Conservation (phyloP, 768 basidiomycete species). For the Amanita brunnescens region DNA sequence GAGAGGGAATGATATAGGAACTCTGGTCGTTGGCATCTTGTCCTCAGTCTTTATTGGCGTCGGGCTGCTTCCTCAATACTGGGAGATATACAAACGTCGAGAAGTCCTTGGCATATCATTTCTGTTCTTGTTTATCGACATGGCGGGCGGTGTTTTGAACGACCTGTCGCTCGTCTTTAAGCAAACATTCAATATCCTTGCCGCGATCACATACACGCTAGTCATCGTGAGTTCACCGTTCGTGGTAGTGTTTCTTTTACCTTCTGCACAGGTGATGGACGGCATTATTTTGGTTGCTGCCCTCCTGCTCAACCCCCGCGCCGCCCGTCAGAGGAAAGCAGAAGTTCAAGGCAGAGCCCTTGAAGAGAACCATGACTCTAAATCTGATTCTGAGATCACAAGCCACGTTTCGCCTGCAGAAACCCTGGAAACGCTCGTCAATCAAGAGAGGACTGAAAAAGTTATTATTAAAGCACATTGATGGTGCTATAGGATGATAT, state of each 20-base stretch:
- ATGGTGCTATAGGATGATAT: too few species aligned
- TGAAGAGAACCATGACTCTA: neutral
- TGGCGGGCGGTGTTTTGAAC: conserved; percentile 63
- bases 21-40: conserved; percentile 56
- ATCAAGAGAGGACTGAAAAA: neutral
- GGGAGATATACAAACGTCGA: conserved; percentile 59
- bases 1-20: conserved; percentile 21
- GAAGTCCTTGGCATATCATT: conserved; percentile 65
- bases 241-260: neutral
- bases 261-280: conserved; percentile 47
- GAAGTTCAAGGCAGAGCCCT: neutral
- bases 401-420: too few species aligned
- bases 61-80: conserved; percentile 54
- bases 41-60: conserved; percentile 47
- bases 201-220: conserved; percentile 50
- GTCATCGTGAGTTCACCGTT: conserved; percentile 41
- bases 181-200: conserved; percentile 50
- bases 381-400: neutral
- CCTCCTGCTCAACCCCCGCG: conserved; percentile 56
- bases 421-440: neutral
- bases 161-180: conserved; percentile 64
- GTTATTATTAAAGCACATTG: neutral
- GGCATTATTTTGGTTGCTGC: conserved; percentile 51
- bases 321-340: conserved; percentile 23
- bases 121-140: conserved; percentile 61